phyloP scores from a whole-genome alignment of 1,284 basidiomycete species.

The Ceratobasidium sp. region DNA sequence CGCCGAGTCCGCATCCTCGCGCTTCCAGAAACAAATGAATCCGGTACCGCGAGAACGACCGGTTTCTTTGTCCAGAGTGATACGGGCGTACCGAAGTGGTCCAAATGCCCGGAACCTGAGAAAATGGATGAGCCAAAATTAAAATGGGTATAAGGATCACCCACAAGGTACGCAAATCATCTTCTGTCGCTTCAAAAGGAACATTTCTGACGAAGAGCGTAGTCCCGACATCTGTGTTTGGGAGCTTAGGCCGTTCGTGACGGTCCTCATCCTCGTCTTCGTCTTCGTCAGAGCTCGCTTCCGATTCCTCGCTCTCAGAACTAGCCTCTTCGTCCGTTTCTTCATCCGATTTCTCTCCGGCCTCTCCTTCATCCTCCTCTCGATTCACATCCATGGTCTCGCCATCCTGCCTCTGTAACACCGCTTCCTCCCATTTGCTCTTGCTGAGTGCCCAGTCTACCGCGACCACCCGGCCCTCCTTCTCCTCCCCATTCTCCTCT shows the following conservation, averaged over 20 bases:
- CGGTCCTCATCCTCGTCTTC: slow-evolving; percentile 64
- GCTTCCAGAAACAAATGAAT: slow-evolving; percentile 98
- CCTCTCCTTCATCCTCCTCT: slow-evolving; percentile 56
- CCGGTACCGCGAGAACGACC: slow-evolving; percentile 93
- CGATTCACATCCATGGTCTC: slow-evolving; percentile 57
- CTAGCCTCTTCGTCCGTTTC: slow-evolving; percentile 53
- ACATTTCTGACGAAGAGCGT: slow-evolving; percentile 97
- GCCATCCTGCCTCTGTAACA: slow-evolving; percentile 60
- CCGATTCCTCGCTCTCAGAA: slow-evolving; percentile 56
- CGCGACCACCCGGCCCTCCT: slow-evolving; percentile 78
- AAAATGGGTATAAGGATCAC: slow-evolving; percentile 53
- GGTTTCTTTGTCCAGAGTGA: slow-evolving; percentile 87
- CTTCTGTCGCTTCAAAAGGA: slow-evolving; percentile 91
- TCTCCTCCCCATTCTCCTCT: slow-evolving; percentile 55
- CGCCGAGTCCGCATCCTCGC: slow-evolving; percentile 87
- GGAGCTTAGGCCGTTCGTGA: slow-evolving; percentile 77
- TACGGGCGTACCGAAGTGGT: slow-evolving; percentile 91
- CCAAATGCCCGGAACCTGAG: slow-evolving; percentile 90
- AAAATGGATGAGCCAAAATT: background rate
- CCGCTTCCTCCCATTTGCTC: slow-evolving; percentile 87
- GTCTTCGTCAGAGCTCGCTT: slow-evolving; percentile 56
- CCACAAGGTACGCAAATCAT: slow-evolving; percentile 85
- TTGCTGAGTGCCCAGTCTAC: slow-evolving; percentile 98
- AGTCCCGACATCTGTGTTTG: slow-evolving; percentile 84
- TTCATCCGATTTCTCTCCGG: no score